Conservation (phyloP, 2,329 filamentous ascomycete species). For the Diplocarpon rosae region DNA sequence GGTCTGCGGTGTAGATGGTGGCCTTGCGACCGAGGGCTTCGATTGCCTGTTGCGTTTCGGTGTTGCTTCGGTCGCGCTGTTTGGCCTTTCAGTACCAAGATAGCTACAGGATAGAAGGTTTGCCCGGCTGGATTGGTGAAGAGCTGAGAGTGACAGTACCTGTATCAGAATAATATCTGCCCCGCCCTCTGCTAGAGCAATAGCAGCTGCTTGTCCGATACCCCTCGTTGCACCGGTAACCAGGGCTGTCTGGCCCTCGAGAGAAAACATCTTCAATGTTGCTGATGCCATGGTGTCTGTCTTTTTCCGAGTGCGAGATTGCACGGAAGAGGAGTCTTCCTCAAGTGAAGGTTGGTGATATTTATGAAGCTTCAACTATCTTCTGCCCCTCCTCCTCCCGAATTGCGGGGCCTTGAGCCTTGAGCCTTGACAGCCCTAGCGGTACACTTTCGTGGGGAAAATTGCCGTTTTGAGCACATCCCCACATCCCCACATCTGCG, state of each 20-base stretch:
- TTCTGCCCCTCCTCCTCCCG: too few relatives aligned
- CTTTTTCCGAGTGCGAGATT: neutral
- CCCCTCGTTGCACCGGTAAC: constrained; percentile 31
- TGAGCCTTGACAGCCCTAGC: too few relatives aligned
- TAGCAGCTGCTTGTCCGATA: constrained; percentile 30
- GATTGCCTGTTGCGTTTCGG: constrained; percentile 47
- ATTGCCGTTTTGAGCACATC: neutral
- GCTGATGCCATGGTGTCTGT: constrained; percentile 16
- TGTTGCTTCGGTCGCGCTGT: constrained; percentile 23
- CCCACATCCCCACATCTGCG: too few relatives aligned
- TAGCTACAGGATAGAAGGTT: too few relatives aligned
- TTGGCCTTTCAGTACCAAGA: neutral
- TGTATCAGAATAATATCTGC: constrained; percentile 32
- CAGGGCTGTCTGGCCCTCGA: constrained; percentile 29
- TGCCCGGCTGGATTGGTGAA: neutral
- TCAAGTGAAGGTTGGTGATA: neutral
- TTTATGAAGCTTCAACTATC: too few relatives aligned
- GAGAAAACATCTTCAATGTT: constrained; percentile 24
- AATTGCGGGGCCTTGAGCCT: too few relatives aligned
- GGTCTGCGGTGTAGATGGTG: constrained; percentile 58
- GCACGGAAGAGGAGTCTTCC: too few relatives aligned
- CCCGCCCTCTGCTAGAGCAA: constrained; percentile 30
- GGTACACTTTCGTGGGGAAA: neutral
- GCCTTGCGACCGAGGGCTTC: constrained; percentile 55
- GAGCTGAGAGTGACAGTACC: constrained; percentile 17